Evolutionary conservation across 2,329 filamentous ascomycete species (phyloP), one percentile per base, ranked within the genome.

Genomic region (Pseudogymnoascus destructans): DNA sequence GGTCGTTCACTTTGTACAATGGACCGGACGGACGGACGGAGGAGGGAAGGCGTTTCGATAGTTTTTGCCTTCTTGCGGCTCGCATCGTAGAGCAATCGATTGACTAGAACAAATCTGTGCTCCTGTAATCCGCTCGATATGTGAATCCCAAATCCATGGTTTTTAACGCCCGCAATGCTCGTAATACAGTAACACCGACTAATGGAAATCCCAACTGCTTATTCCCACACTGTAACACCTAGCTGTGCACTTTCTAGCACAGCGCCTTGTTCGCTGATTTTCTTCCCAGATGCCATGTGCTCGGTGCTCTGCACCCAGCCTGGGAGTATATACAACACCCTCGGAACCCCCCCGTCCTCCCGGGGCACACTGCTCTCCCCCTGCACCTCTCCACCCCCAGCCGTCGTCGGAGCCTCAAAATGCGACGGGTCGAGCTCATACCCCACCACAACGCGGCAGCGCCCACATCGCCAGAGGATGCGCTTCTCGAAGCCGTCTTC

Each of bases 401-500:
- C 56, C 52, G 63, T 27, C 42, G 57, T 30, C 13, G 60, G 67
- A 81, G 42, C 3, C 21, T 49, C 42, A 49, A 49, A 49, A 67
- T 80, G 78, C 57, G 73, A 70, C 66, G 70, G 70, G 64, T 81
- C 79, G 40, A 87, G 69, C 65, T 79, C 74, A 71, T 87, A 88
- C 25, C 80, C 84, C 46, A 86, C 73, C 0, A 79, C 74, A 25
- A 85, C 67, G 30, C 75, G 73, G 71, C 85, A 87, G 59, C 84
- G 71, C 10, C 73, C 76, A 70, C 85, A 88, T 19, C 78, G 73
- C 62, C 79, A 72, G 3, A 81, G 64, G 59, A 77, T 73, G 15
- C 85, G 71, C 72, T 85, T 86, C 72, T 87, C 85, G 61, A 86
- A 86, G 4, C 84, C 85, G 60, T 85, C 79, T 61, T 77, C 75